Evolutionary conservation across 2,329 filamentous ascomycete species (phyloP), one percentile per base, ranked within the genome.

Genomic region (Botrytis deweyae): DNA sequence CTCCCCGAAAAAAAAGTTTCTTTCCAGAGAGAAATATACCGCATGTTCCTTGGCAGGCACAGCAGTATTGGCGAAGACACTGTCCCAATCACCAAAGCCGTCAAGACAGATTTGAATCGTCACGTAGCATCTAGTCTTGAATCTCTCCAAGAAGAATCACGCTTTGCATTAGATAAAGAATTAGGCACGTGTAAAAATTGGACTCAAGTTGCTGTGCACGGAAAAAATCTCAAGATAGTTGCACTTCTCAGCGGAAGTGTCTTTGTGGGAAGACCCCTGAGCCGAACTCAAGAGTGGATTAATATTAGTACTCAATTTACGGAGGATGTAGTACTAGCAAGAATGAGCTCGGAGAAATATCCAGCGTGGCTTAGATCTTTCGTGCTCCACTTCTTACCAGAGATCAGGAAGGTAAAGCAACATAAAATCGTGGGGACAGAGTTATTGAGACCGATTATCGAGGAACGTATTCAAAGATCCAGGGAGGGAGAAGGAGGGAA

Each of bases 111-210:
- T 61, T 75, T 80, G 20, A 79, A 78, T 3, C 75, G 76, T 25
- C 74, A 79, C 36, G 74, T 80, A 38, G 74, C 73, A 12, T 74
- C 66, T 18, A 73, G 75, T 12, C 55, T 80, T 2, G 70, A 72
- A 55, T 70, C 71, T 29, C 63, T 80, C 0, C 78, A 80, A 75
- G 78, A 80, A 25, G 79, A 80, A 64, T 63, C 78, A 18, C 62
- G 62, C 22, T 78, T 76, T 69, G 74, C 74, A 1, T 42, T 79
- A 20, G 71, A 78, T 16, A 73, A 75, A 22, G 77, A 78, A 61
- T n/a, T 80, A 25, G 79, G 79, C 5, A 20, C 59, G 3, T 76
- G 76, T 46, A 59, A 76, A 16, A 82, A 83, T 69, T 71, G 68
- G 68, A 71, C 58, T 33, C 33, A 38, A 29, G 8, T 71, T 20